A percentile compares a stretch with the other conserved stretches of the same genome.
phyloP scores from a whole-genome alignment of 306 rosid species.

The Sesbania bispinosa region DNA sequence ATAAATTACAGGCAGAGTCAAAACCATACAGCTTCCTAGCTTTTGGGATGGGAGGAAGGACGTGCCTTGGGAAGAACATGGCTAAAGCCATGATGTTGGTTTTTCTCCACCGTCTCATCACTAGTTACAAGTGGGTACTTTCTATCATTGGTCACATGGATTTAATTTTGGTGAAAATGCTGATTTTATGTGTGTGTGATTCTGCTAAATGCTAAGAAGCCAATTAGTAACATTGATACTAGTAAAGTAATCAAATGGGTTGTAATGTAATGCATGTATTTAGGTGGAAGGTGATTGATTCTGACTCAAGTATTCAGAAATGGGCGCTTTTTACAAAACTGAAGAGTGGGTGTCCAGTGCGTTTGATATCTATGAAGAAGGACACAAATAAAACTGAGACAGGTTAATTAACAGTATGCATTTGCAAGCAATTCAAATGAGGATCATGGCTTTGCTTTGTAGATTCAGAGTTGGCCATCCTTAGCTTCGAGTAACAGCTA shows the following conservation, averaged over 20 bases:
- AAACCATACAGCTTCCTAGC: constrained; percentile 74
- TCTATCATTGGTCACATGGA: not conserved
- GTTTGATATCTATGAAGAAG: constrained; percentile 29
- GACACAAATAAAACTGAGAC: not conserved
- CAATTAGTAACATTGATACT: not conserved
- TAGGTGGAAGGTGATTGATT: constrained; percentile 74
- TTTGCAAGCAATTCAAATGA: not conserved
- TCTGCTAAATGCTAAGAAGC: not conserved
- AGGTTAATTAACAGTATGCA: not conserved
- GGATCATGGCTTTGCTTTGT: not conserved
- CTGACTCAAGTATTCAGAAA: constrained; percentile 71
- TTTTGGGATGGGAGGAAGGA: constrained; percentile 92
- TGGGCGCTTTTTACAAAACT: constrained; percentile 67
- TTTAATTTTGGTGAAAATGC: not conserved
- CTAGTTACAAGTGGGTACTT: constrained; percentile 54
- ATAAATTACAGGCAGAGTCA: constrained; percentile 47
- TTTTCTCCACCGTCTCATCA: constrained; percentile 76
- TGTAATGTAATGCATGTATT: not conserved
- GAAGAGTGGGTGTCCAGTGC: constrained; percentile 67
- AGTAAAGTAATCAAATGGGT: no score
- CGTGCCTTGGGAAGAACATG: constrained; percentile 82
- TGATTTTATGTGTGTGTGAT: not conserved
- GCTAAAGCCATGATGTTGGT: constrained; percentile 88
- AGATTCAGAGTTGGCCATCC: not conserved
- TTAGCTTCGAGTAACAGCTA: not conserved